phyloP scores from a whole-genome alignment of 208 protist species.

The Trypanosoma cruzi region DNA sequence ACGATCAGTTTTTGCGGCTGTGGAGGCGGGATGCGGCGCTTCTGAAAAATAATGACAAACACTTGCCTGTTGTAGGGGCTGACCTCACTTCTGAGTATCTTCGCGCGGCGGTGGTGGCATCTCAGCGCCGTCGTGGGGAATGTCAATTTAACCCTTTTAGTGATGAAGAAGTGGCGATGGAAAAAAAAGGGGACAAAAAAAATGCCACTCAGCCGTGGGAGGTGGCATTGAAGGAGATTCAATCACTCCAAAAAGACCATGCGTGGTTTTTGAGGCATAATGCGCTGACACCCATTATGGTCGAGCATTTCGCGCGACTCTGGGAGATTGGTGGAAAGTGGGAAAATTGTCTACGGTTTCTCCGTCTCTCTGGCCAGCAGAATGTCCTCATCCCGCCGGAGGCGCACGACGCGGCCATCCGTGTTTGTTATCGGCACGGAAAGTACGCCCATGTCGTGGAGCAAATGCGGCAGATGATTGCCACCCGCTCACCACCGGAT shows the following conservation, averaged over 20 bases:
- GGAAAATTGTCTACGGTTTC: slow-evolving; percentile 43
- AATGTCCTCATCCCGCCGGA: slow-evolving; percentile 61
- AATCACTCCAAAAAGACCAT: slow-evolving; percentile 37
- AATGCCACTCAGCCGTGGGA: slow-evolving; percentile 31
- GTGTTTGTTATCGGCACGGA: slow-evolving; percentile 45
- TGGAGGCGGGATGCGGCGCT: slow-evolving; percentile 35
- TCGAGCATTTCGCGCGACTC: slow-evolving; percentile 52
- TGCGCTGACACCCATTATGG: slow-evolving; percentile 54
- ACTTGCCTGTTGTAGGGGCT: slow-evolving; percentile 53
- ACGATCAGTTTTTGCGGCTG: slow-evolving; percentile 40
- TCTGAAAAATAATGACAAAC: slow-evolving; percentile 26
- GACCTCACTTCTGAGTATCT: slow-evolving; percentile 70
- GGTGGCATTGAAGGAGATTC: slow-evolving; percentile 43
- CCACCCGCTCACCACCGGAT: slow-evolving; percentile 53
- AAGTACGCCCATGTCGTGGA: slow-evolving; percentile 45
- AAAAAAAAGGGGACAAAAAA: not conserved
- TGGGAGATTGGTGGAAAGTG: slow-evolving; percentile 56
- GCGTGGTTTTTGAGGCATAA: slow-evolving; percentile 38
- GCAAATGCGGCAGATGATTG: slow-evolving; percentile 49
- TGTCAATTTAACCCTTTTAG: not conserved
- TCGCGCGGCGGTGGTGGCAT: slow-evolving; percentile 48
- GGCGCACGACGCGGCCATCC: slow-evolving; percentile 69
- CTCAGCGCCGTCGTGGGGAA: not conserved
- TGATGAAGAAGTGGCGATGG: not conserved
- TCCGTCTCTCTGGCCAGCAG: slow-evolving; percentile 39